These are phyloP conservation scores for Phytophthora europaea DNA, from an alignment of 352 stramenopile species.

Conservation along the genomic window DNA sequence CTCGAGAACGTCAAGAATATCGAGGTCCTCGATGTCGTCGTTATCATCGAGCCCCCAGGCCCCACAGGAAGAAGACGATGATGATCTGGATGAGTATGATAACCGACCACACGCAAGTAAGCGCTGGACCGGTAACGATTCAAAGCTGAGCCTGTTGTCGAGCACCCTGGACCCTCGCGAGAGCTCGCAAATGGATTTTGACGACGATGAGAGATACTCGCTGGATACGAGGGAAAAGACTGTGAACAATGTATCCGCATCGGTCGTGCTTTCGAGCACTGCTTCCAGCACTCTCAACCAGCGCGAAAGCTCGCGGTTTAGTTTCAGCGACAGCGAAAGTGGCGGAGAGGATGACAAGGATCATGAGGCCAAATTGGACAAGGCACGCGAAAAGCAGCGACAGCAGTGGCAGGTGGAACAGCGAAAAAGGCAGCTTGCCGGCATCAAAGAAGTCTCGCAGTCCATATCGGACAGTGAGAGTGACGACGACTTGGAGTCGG, in stretches of 20 bases:
- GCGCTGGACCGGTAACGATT: slow-evolving; percentile 37
- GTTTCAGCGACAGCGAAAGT: slow-evolving; percentile 44
- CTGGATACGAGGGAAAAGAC: slow-evolving; percentile 30
- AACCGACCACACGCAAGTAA: slow-evolving; percentile 12
- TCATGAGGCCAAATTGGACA: slow-evolving; percentile 36
- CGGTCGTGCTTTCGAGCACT: slow-evolving; percentile 31
- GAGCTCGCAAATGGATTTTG: slow-evolving; percentile 51
- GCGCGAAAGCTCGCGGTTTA: slow-evolving; percentile 34
- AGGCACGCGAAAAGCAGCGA: slow-evolving; percentile 36
- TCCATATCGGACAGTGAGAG: slow-evolving; percentile 42
- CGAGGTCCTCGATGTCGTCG: slow-evolving; percentile 4
- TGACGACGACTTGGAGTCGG: slow-evolving; percentile 41
- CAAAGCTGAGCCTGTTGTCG: slow-evolving; percentile 40
- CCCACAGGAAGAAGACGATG: slow-evolving; percentile 18
- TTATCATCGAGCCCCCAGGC: slow-evolving; percentile 7
- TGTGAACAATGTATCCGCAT: slow-evolving; percentile 21
- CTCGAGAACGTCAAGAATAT: slow-evolving; percentile 23
- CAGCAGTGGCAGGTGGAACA: slow-evolving; percentile 52
- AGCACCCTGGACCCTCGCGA: slow-evolving; percentile 44
- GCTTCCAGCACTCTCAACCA: slow-evolving; percentile 33
- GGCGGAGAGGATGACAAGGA: slow-evolving; percentile 25
- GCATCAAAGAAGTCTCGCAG: slow-evolving; percentile 37
- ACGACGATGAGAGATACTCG: slow-evolving; percentile 26
- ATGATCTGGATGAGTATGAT: slow-evolving; percentile 37
- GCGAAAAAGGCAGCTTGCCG: slow-evolving; percentile 43